Percentiles rank a stretch among this genome's conserved stretches.
Conservation (phyloP, 257 asterid genomes). For the Nicotiana undulata region DNA sequence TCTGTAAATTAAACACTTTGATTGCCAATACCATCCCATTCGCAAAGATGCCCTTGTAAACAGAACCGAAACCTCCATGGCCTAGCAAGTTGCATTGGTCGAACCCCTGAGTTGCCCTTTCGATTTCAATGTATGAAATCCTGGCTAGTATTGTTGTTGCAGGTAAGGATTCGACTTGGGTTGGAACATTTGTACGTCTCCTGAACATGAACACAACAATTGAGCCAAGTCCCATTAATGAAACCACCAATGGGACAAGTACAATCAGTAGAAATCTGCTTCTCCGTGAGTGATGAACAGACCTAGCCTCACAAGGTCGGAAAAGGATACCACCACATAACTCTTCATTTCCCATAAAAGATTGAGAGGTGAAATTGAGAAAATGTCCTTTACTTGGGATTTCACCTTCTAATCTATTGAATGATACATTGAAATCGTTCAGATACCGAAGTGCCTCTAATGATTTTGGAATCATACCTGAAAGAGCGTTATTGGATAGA, state of each 20-base stretch:
- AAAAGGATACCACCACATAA: constrained; percentile 16
- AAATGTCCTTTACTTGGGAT: constrained; percentile 33
- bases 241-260: background rate
- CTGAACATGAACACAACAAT: background rate
- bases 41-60: background rate
- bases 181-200: background rate
- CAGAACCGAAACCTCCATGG: background rate
- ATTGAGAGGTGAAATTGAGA: constrained; percentile 17
- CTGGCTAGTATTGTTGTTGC: background rate
- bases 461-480: constrained; percentile 26
- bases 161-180: background rate
- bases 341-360: constrained; percentile 18
- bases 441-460: constrained; percentile 17
- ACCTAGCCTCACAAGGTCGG: background rate
- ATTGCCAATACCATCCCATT: background rate
- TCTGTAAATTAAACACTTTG: background rate
- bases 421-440: constrained; percentile 18
- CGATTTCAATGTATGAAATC: background rate
- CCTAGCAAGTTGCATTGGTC: background rate
- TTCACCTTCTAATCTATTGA: constrained; percentile 28
- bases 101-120: background rate
- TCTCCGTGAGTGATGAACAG: background rate
- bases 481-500: constrained; percentile 20
- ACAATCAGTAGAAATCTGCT: background rate
- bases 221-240: background rate